Evolutionary conservation across 2,329 filamentous ascomycete species (phyloP), one percentile per base, ranked within the genome.

Genomic region (Alternaria sp.): DNA sequence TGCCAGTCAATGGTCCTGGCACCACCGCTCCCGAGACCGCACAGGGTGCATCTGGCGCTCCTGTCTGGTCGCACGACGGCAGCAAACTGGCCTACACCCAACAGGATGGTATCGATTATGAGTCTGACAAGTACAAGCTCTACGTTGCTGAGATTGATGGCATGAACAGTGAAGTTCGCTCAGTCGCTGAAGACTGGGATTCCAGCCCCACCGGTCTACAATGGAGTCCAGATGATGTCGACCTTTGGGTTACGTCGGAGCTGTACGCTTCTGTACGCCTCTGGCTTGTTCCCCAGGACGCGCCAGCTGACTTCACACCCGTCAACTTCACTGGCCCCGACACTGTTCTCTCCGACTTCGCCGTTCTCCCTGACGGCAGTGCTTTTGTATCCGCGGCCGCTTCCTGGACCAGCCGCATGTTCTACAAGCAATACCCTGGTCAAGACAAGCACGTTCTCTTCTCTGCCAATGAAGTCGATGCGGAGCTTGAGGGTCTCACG

Each of bases 31-130:
- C 74, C 24, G 54, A 73, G 57, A 62, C 80, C 83, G 24, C 58
- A 74, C 48, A 85, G 80, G 91, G 91, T n/a, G 92, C 92, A 69
- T 87, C 85, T 14, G 81, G 81, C 28, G 80, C 80, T 3, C 93
- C 93, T 0, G 84, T 85, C 0, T 96, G 96, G 79, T 94, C 91
- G 4, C 88, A 88, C 3, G 86, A 91, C 71, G 90, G 92, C 26
- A 87, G 83, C 46, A 86, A 86, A 59, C 81, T 95, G 26, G 92
- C 88, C 3, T 97, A 95, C 75, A 95, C 94, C 89, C 86, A 87
- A 64, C 85, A 86, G 66, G 84, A 87, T 56, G 87, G 89, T 16
- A 74, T 78, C 39, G 60, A 65, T 63, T 96, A 97, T 75, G 93
- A 97, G 77, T 88, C 90, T 16, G 93, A 97, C 80, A 89, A 89